Conservation (phyloP, 148 eudicot species). For the Nyssa sinensis region DNA sequence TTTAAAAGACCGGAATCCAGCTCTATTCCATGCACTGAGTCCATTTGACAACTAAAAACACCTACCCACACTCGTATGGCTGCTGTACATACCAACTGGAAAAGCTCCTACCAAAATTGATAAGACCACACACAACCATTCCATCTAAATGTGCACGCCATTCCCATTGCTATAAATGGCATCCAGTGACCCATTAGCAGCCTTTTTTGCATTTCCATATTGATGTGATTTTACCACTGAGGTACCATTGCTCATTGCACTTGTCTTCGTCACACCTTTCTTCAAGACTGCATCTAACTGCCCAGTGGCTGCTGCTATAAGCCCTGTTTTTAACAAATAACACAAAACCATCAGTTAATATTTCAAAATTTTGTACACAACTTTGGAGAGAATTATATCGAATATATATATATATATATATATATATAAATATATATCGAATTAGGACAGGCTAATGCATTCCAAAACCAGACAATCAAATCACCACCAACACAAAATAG, state of each 20-base stretch:
- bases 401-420: no score
- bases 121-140: slow-evolving; percentile 17
- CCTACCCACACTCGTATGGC: slow-evolving; percentile 24
- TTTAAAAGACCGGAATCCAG: slow-evolving; percentile 59
- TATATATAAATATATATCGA: no score
- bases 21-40: slow-evolving; percentile 33
- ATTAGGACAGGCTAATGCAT: neutral
- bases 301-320: slow-evolving; percentile 80
- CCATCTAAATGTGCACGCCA: slow-evolving; percentile 48
- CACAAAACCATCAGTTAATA: neutral
- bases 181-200: slow-evolving; percentile 40
- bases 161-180: slow-evolving; percentile 56
- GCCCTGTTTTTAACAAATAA: slow-evolving; percentile 42
- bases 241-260: slow-evolving; percentile 36
- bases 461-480: neutral
- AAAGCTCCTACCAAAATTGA: slow-evolving; percentile 23
- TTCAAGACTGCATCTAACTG: slow-evolving; percentile 61
- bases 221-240: slow-evolving; percentile 31
- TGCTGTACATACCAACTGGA: slow-evolving; percentile 33
- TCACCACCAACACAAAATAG: neutral
- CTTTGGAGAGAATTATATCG: neutral
- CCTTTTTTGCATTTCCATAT: slow-evolving; percentile 28
- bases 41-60: slow-evolving; percentile 17
- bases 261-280: slow-evolving; percentile 23
- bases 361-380: neutral